Conservation (phyloP, 1,139 yeast species). For the Diutina scorzettiae region DNA sequence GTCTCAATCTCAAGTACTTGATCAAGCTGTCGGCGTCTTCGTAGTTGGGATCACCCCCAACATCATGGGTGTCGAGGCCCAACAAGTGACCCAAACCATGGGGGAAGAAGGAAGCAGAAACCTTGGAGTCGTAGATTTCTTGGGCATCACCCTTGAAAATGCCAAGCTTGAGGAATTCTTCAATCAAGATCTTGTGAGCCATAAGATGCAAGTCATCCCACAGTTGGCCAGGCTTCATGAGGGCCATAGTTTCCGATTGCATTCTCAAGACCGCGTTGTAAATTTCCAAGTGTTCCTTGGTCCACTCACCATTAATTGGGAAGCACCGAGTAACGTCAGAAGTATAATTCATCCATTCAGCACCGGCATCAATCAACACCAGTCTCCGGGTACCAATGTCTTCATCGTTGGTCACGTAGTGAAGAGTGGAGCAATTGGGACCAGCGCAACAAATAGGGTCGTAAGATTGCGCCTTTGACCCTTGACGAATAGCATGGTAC, state of each 20-base stretch:
- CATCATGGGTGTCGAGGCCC: constrained; percentile 95
- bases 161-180: constrained; percentile 61
- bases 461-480: constrained; percentile 77
- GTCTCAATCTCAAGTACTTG: constrained; percentile 67
- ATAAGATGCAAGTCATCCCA: constrained; percentile 82
- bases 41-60: constrained; percentile 80
- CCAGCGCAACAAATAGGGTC: constrained; percentile 97
- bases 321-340: constrained; percentile 91
- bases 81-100: constrained; percentile 91
- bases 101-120: constrained; percentile 76
- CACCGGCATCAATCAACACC: constrained; percentile 89
- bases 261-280: constrained; percentile 74
- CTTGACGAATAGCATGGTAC: constrained; percentile 89
- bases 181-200: constrained; percentile 69
- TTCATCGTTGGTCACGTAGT: constrained; percentile 79
- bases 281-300: constrained; percentile 72
- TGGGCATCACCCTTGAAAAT: constrained; percentile 55
- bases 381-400: constrained; percentile 41
- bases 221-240: constrained; percentile 65
- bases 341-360: constrained; percentile 91
- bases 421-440: constrained; percentile 81
- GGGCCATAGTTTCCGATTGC: constrained; percentile 61
- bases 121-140: constrained; percentile 57
- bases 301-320: constrained; percentile 86
- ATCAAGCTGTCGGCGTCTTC: constrained; percentile 69